These are phyloP conservation scores for Botryosphaeria dothidea DNA, from an alignment of 2,329 filamentous ascomycete species.

Conservation along the genomic window DNA sequence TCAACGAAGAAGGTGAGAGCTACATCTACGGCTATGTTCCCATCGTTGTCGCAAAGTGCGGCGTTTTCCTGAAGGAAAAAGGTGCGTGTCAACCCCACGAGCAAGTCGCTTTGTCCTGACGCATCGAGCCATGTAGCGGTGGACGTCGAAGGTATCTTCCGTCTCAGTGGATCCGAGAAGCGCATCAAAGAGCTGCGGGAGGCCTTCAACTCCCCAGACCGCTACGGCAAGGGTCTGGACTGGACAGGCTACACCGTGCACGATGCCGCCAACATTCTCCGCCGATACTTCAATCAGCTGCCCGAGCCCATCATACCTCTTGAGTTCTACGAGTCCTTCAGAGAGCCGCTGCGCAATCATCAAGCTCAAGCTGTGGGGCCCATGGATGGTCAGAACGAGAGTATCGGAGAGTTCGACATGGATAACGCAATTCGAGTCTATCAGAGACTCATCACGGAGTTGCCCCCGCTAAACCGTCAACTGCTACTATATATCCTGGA, in stretches of 20 bases:
- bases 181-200: slow-evolving; percentile 95
- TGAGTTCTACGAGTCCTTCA: slow-evolving; percentile 88
- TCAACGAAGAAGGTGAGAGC: slow-evolving; percentile 87
- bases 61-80: slow-evolving; percentile 96
- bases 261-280: slow-evolving; percentile 94
- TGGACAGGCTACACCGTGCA: slow-evolving; percentile 99
- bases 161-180: slow-evolving; percentile 92
- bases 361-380: slow-evolving; percentile 70
- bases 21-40: slow-evolving; percentile 99
- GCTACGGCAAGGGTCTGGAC: slow-evolving; percentile 93
- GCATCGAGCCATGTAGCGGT: slow-evolving; percentile 63
- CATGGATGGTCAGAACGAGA: slow-evolving; percentile 63
- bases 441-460: slow-evolving; percentile 85
- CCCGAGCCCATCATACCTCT: slow-evolving; percentile 96
- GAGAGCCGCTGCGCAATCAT: slow-evolving; percentile 74
- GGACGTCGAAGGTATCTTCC: slow-evolving; percentile 93
- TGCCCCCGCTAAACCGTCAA: slow-evolving; percentile 91
- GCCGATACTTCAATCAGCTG: slow-evolving; percentile 92
- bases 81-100: slow-evolving; percentile 57
- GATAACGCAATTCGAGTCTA: slow-evolving; percentile 77
- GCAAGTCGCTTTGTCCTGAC: slow-evolving; percentile 28
- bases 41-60: slow-evolving; percentile 97
- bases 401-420: slow-evolving; percentile 73
- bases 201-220: slow-evolving; percentile 89
- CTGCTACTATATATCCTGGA: slow-evolving; percentile 94